Evolutionary conservation across 768 basidiomycete species (phyloP), one percentile per base, ranked within the genome.

Genomic region (Dioszegia crocea): DNA sequence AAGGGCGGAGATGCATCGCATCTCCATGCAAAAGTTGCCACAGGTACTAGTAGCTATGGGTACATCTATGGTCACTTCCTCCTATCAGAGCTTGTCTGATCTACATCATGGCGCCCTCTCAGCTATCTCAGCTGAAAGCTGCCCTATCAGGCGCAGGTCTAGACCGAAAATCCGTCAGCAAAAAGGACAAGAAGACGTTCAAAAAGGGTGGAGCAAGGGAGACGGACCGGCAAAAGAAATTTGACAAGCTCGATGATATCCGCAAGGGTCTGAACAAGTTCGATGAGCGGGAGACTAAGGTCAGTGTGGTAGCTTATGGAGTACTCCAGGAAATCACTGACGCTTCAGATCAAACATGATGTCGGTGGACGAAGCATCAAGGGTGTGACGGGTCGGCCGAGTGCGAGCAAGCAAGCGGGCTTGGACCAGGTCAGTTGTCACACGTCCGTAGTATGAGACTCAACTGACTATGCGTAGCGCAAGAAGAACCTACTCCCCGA

Each of bases 221-320:
- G 72, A 89, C 87, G 75, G 87, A 86, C 63, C 23, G 71, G 24
- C 63, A 66, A 12, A 90, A 89, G 77, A 85, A 83, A 62, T 84
- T 88, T 0, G 84, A 86, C 5, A 89, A 84, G 69, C 83, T 97
- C 40, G 84, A 84, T 52, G 87, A 88, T 71, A 93, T 98, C 61
- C 85, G 90, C 63, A 83, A 85, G 67, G 84, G 83, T 66, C 81
- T 97, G 70, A 98, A 96, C 79, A 89, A 91, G 19, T 99, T 99
- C 76, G 94, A 99, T 76, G 82, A 86, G 68, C 89, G 91, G 66
- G 88, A 92, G 71, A 93, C 88, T 8, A 90, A 88, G 76, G 82
- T 90, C 40, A 91, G 79, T 47, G 19, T 5, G 49, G 14, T 60
- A 39, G 26, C n/a, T 43, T n/a, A 6, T 14, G 43, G 9, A 19